Conservation (phyloP, 2,329 filamentous ascomycete species). For the Dactylellina haptotyla region DNA sequence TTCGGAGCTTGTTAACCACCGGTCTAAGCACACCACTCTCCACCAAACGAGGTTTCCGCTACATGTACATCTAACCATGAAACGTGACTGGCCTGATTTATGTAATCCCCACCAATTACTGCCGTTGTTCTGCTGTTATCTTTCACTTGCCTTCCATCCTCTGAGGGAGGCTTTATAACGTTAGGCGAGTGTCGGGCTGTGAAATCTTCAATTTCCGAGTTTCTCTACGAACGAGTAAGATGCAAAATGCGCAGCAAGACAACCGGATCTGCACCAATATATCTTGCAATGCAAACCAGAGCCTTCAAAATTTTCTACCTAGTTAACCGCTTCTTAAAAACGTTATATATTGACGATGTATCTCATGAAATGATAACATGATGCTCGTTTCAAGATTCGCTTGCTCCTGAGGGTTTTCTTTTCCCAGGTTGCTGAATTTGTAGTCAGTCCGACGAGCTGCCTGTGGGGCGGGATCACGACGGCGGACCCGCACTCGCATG, state of each 20-base stretch:
- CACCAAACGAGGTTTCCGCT: background rate
- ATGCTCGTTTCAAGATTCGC: too few species aligned
- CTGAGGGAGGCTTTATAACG: constrained; percentile 13
- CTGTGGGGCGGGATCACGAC: constrained; percentile 35
- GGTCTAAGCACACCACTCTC: constrained; percentile 43
- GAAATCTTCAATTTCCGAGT: constrained; percentile 42
- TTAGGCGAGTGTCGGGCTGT: constrained; percentile 25
- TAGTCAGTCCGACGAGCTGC: constrained; percentile 22
- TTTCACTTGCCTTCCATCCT: background rate
- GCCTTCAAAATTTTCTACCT: background rate
- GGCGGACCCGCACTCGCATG: constrained; percentile 33
- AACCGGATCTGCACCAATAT: background rate
- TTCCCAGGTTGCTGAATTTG: too few species aligned
- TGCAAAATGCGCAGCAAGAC: constrained; percentile 5
- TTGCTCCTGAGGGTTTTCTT: too few species aligned
- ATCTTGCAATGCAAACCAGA: too few species aligned
- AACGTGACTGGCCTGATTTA: constrained; percentile 28
- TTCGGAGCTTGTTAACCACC: constrained; percentile 47
- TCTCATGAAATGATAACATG: too few species aligned
- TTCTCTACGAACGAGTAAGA: background rate
- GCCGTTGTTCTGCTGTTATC: background rate
- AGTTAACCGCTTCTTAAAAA: too few species aligned
- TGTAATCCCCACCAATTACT: constrained; percentile 30
- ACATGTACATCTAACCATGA: too few species aligned
- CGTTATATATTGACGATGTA: too few species aligned